Base-by-base conservation (phyloP, 140 eudicot species). In the Senecio squalidus region DNA sequence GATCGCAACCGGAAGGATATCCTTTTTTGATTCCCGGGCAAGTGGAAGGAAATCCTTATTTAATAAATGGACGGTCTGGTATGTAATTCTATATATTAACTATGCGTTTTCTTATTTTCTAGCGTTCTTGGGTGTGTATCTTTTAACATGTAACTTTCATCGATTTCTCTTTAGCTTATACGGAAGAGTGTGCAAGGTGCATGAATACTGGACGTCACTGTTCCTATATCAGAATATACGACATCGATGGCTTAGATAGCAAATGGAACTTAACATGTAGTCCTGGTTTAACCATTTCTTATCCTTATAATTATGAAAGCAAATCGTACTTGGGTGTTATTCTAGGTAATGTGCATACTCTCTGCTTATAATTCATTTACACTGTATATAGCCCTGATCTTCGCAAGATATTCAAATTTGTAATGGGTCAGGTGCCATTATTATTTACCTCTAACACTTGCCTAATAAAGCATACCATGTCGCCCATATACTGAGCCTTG, bases 301-400 rank as follows among this genome's bases (percentile, higher is more conserved):
- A 15, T 14, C 5, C 13, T 1, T 2, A n/a, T 2, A 55, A 16
- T 3, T 7, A 30, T 8, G 17, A 17, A 20, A 6, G 47, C 3
- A 34, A 56, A 34, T 56, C 27, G 29, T 33, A 21, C 11, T 0
- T 31, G 4, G 29, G 29, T 23, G 30, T 56, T 18, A 21, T 56
- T 38, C 34, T 58, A 58, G 64, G 64, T 58, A 58, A 33, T 9
- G 40, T 24, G 6, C 7, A 46, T n/a, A n/a, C 21, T 18, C 18
- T 47, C 26, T 18, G 6, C 38, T 10, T 10, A 2, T 2, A 31
- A 31, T 18, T 3, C 52, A 0, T 45, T 7, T 17, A 45, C 46
- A 40, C 46, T 4, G 5, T 11, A 40, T 40, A 14, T 40, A n/a
- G n/a, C n/a, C n/a, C n/a, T 40, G 5, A 9, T 40, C 6, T 31